Base-by-base conservation (phyloP, 108 stramenopile species). In the Cyclotella distinguenda region DNA sequence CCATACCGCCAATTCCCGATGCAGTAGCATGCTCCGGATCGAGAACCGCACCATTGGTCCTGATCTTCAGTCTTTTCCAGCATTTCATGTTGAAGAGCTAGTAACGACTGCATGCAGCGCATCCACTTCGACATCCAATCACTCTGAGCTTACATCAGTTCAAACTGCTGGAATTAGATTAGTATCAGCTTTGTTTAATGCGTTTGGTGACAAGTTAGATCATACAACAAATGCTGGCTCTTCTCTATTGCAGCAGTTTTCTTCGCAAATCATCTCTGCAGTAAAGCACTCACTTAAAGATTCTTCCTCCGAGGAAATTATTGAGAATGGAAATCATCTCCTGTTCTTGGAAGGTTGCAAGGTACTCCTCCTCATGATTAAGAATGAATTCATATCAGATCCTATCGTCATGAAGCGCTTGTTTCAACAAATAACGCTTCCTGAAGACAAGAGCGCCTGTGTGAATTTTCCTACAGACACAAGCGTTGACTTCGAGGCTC, bases 201-300 rank as follows among this genome's bases (percentile, higher is more conserved):
- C 53, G n/a, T 89, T 94, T 75, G 82, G 84, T 6, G 32, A 50
- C 23, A 68, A 84, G 54, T 76, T 74, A 38, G 91, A 93, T 66
- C 25, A 30, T 10, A 78, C 88, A 25, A 84, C 83, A 12, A 70
- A 82, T 31, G 67, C 81, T 58, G 79, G 61, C 4, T 57, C 76
- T 16, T 64, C 44, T 21, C 57, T 94, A 3, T 64, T 94, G 27
- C 65, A 85, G 23, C 85, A 90, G 40, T 89, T 83, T 60, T 78
- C 85, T 21, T 86, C 88, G 7, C 92, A 94, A 44, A 84, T 94
- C 6, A 77, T 82, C 1, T 88, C 92, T 3, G 74, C 82, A 13
- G 78, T 89, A 50, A 86, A 87, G 46, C 88, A 86, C 64, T 74
- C 86, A n/a, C 64, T 94, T 4, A 72, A 66, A 30, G 32, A 55